Evolutionary conservation across 345 rosid species (phyloP).

Genomic region (Arabidopsis thaliana): TAIR10.1 NC_003074.8:247001-247500

Average conservation of each 20-base stretch:
- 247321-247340: slow-evolving; percentile 40
- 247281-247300: slow-evolving; percentile 44
- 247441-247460: slow-evolving; percentile 27
- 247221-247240: slow-evolving; percentile 22
- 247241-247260: slow-evolving; percentile 26
- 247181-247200: slow-evolving; percentile 8
- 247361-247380: slow-evolving; percentile 44
- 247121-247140: slow-evolving; percentile 47
- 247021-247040: not conserved
- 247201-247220: slow-evolving; percentile 21
- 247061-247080: not conserved
- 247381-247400: slow-evolving; percentile 33
- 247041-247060: not conserved
- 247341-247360: slow-evolving; percentile 47
- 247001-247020: not conserved
- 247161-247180: slow-evolving; percentile 53
- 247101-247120: slow-evolving; percentile 37
- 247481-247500: slow-evolving; percentile 33
- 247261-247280: slow-evolving; percentile 7
- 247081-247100: slow-evolving; percentile 1
- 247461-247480: slow-evolving; percentile 21
- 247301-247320: slow-evolving; percentile 47
- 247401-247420: slow-evolving; percentile 38
- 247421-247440: slow-evolving; percentile 31
- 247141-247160: slow-evolving; percentile 74